Base-by-base conservation (phyloP, 1,284 basidiomycete genomes). In the Mrakiaceae sp. region DNA sequence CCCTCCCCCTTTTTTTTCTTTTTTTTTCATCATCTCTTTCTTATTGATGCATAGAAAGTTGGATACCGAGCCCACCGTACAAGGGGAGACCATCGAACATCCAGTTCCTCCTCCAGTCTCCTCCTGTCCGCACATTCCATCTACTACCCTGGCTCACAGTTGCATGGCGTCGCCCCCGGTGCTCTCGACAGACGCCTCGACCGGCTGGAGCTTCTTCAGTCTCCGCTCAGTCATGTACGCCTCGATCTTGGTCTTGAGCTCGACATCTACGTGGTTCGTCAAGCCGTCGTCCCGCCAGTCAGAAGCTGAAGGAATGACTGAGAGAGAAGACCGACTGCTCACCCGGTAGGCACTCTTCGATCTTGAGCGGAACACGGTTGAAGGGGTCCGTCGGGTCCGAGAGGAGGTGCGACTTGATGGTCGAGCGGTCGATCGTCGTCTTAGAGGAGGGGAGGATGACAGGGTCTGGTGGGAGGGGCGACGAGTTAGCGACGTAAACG, bases 331-430 rank as follows among this genome's bases (percentile, higher is more conserved):
- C 42, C 52, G n/a, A 8, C 10, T 14, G 78, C 82, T 68, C 69
- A 87, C 87, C 76, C n/a, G 90, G 84, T 66, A 87, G 75, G 47
- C 92, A 86, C 10, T 94, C 88, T 69, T 88, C 88, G 66, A 92
- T 83, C 43, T 81, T 79, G 40, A 95, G 79, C 27, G 90, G 88
- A 46, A 81, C 78, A 59, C 91, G 85, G 75, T 93, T 95, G 82
- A 94, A 94, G 0, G 92, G 92, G 75, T 94, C 91, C 64, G 86
- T 90, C 16, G 86, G 79, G 73, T 98, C 95, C 2, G 92, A 95
- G 40, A 98, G 78, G 56, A 98, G 78, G 74, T 95, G 92, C 1
- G 92, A 88, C 73, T 97, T 96, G 79, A 99, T 98, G 1, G 95
- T 98, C 0, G 88, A 83, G 51, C 89, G 84, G 75, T 99, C 96